Evolutionary conservation across 495 filamentous ascomycete genomes (phyloP), one percentile per base, ranked within the genome.

Genomic region (Penicillium canariense): DNA sequence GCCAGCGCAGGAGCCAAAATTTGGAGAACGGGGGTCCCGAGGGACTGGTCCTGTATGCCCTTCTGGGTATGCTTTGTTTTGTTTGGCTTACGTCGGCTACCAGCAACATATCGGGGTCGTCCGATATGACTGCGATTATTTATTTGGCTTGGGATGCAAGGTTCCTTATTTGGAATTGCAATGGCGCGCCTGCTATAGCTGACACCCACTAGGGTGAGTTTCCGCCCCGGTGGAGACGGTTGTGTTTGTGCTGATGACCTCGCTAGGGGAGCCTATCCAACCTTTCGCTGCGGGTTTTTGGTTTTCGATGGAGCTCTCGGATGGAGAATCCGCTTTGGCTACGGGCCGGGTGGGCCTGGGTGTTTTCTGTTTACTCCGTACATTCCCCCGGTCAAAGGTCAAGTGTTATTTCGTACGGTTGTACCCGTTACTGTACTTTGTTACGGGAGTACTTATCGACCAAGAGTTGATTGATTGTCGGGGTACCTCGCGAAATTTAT

Each of bases 1-100:
- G 53, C 55, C 32, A 44, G 59, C 52, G 48, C 58, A 54, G 44
- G 55, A 52, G 52, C 58, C 63, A 54, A 56, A 39, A 27, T 48
- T 34, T 28, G 20, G 18, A 48, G 20, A 54, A 8, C 43, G 39
- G 31, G 45, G 18, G 28, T 50, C 14, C 30, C 14, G 23, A 52
- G 39, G 40, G 39, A 17, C 14, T 35, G 46, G 46, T 35, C 35
- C 23, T 12, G 46, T 23, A 23, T 20, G 28, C 3, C n/a, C 28
- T 35, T 35, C 27, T 27, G 43, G n/a, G n/a, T 20, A 18, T 6
- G n/a, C 12, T 20, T 8, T 40, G 8, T 40, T 18, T 48, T 32
- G 25, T 31, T 32, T 11, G 10, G 20, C 38, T 22, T 39, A 10
- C 18, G 17, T 10, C 14, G 36, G 12, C 36, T 15, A 39, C 8